Base-by-base conservation (phyloP, 1,139 yeast species). In the Debaryomycetaceae sp. region DNA sequence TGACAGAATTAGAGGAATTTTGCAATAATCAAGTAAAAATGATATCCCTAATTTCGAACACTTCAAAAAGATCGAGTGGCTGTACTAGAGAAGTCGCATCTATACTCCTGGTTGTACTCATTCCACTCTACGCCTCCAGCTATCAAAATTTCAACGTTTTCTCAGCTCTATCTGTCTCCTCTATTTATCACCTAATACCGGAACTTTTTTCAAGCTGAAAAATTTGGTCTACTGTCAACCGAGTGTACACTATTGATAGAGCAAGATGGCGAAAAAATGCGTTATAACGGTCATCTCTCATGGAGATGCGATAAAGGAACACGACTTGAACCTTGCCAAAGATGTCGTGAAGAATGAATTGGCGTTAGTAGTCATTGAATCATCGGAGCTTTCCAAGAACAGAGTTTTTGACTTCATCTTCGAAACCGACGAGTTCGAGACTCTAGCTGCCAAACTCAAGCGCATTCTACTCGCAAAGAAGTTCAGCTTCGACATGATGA, bases 401-500 rank as follows among this genome's bases (percentile, higher is more conserved):
- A 45, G 57, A 39, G 59, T 46, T n/a, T 24, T 52, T 24, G 59
- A 56, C 41, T 52, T 45, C 44, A 24, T 40, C 14, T 48, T 55
- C 6, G 46, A 47, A 8, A 34, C 53, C 11, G 39, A 42, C 24
- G 42, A 45, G 9, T 52, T 53, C 8, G 50, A 42, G 24, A 24
- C 38, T 13, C 38, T 51, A 6, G 40, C 45, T 41, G 37, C 40
- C 36, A 42, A 22, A 17, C 40, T 51, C 23, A 48, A 44, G 40
- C 38, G 41, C 6, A 42, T 45, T 33, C 27, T 45, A 6, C 39
- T 41, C 31, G 38, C 38, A 24, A 29, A 35, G 1, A 37, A 34
- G 2, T 7, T 27, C 3, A 47, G 42, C 6, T 64, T 56, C 46
- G 79, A 74, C 53, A 54, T 72, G 7, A 58, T 72, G 5, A 55